These are phyloP conservation scores for Aristolochia californica DNA, from an alignment of 164 flowering plant genomes.

Conservation along the genomic window DNA sequence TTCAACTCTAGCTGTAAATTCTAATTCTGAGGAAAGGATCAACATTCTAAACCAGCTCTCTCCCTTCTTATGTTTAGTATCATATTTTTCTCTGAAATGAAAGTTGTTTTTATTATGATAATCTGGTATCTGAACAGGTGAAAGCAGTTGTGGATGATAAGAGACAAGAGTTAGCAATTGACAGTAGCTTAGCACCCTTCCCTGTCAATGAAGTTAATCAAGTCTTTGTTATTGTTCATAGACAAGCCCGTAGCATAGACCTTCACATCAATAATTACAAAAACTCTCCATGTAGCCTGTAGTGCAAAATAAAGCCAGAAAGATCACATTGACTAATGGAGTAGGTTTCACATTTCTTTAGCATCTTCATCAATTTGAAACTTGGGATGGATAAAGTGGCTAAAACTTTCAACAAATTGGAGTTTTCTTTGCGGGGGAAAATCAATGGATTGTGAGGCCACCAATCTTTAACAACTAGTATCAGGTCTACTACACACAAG, in stretches of 20 bases:
- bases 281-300: slow-evolving; percentile 76
- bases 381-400: neutral
- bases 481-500: neutral
- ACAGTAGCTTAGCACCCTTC: slow-evolving; percentile 33
- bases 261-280: slow-evolving; percentile 82
- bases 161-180: slow-evolving; percentile 61
- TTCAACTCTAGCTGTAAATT: too few relatives aligned
- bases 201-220: slow-evolving; percentile 47
- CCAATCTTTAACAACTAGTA: neutral
- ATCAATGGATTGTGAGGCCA: neutral
- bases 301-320: neutral
- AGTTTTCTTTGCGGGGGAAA: neutral
- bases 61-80: neutral
- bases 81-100: neutral
- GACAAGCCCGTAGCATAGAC: slow-evolving; percentile 83
- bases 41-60: neutral
- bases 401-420: too few relatives aligned
- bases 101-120: neutral
- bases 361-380: neutral
- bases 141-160: slow-evolving; percentile 54
- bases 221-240: slow-evolving; percentile 43
- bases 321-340: too few relatives aligned
- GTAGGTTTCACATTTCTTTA: neutral
- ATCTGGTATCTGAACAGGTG: slow-evolving; percentile 38
- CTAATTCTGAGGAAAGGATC: too few relatives aligned